Percentiles rank a stretch among this genome's conserved stretches.
These are phyloP conservation scores for Henckelia pumila DNA, from an alignment of 257 asterid genomes.

Conservation along the genomic window DNA sequence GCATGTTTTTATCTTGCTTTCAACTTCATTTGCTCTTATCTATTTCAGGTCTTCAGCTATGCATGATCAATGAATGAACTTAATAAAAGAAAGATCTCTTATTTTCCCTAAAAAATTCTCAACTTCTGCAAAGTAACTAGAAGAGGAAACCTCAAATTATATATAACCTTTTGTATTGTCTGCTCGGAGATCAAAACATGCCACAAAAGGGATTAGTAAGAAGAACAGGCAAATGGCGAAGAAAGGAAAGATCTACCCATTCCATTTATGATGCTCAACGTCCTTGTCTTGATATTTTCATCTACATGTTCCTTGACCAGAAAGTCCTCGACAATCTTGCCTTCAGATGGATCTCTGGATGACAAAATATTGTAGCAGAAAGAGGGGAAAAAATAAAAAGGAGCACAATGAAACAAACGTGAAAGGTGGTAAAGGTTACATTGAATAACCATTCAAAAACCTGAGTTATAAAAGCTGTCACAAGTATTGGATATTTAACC, in stretches of 20 bases:
- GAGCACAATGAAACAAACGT: constrained; percentile 5
- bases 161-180: no score
- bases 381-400: constrained; percentile 11
- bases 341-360: constrained; percentile 77
- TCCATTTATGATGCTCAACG: constrained; percentile 69
- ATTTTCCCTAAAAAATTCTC: no score
- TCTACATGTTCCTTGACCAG: constrained; percentile 69
- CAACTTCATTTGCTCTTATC: no score
- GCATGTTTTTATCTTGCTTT: no score
- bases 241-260: constrained; percentile 57
- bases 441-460: constrained; percentile 10
- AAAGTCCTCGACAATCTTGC: constrained; percentile 72
- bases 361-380: constrained; percentile 19
- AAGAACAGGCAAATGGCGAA: neutral
- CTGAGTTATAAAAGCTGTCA: constrained; percentile 3
- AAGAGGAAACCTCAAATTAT: no score
- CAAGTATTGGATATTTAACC: neutral
- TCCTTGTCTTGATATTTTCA: constrained; percentile 41
- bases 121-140: no score
- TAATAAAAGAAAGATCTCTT: no score
- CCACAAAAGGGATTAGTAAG: no score
- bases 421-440: neutral
- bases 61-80: no score
- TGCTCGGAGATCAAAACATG: no score
- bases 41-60: no score